Conservation (phyloP, 352 stramenopile genomes). For the Globisporangium sylvaticum region DNA sequence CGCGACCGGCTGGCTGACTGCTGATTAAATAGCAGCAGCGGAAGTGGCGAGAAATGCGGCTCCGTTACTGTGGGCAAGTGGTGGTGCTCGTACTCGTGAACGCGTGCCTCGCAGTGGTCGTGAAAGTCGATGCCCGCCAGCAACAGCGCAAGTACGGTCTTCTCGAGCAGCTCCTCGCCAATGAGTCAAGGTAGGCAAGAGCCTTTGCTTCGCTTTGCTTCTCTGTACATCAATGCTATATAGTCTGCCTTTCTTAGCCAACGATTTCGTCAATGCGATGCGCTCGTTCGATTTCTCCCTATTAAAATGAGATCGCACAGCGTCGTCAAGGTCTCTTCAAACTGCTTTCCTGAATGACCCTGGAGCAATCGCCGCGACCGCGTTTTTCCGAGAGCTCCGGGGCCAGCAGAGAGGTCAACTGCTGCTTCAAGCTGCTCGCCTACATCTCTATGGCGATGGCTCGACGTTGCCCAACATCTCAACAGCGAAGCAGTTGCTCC, state of each 20-base stretch:
- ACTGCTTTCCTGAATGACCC: not conserved
- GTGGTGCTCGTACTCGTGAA: not conserved
- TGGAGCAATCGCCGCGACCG: conserved; percentile 16
- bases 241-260: not conserved
- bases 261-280: conserved; percentile 3
- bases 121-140: not conserved
- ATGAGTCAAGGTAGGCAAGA: conserved; percentile 1
- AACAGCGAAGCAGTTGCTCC: conserved; percentile 29
- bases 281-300: not conserved
- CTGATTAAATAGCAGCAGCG: not conserved
- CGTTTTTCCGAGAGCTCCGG: conserved; percentile 22
- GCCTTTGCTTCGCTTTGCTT: no score
- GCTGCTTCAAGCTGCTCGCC: conserved; percentile 36
- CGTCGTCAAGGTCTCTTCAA: not conserved
- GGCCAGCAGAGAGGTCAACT: conserved; percentile 21
- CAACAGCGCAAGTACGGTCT: not conserved
- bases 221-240: not conserved
- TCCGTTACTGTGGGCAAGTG: not conserved
- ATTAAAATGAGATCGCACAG: conserved; percentile 3
- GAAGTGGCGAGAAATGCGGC: not conserved
- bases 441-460: conserved; percentile 25
- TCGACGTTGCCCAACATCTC: conserved; percentile 17
- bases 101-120: not conserved
- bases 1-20: no score
- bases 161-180: conserved; percentile 10